Base-by-base conservation (phyloP, 73 alveolate genomes). In the Paramecium bursaria region DNA sequence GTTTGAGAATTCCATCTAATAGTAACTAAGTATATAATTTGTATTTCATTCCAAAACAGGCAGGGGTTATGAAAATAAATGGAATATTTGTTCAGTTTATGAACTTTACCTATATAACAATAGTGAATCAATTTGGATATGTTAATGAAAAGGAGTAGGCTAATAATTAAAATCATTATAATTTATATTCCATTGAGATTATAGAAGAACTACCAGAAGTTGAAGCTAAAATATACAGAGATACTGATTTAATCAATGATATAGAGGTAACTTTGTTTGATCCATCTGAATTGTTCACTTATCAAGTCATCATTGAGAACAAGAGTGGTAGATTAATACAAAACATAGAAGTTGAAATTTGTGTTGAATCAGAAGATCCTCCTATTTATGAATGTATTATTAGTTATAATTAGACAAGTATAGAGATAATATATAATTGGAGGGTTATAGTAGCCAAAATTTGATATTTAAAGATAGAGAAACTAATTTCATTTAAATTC, bases 331-430 rank as follows among this genome's bases (percentile, higher is more conserved):
- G 53, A 48, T 48, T 10, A 9, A 30, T 75, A 0, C 10, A 48
- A 22, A 75, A 49, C 27, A 5, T 61, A 17, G 88, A 21, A 1
- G 17, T 44, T n/a, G 73, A 44, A 14, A 17, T 48, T 1, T 15
- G 19, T 13, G 75, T 52, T 1, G 88, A 47, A 26, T 26, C 75
- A 26, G 88, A 53, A 57, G 88, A 52, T 57, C 88, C 75, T 76
- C 75, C 73, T 3, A 67, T 76, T 1, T 74, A 52, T 76, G 76
- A 47, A 52, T 67, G 31, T 21, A 76, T 31, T 10, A 3, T 42
- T 7, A 14, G n/a, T n/a, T n/a, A n/a, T n/a, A n/a, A n/a, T n/a
- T n/a, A n/a, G n/a, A n/a, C n/a, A n/a, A n/a, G n/a, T n/a, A 17
- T 0, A 27, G 50, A 6, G 9, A 33, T 1, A 52, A 52, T 76